phyloP scores from a whole-genome alignment of 2,329 filamentous ascomycete species.

The Basipetospora sp. region DNA sequence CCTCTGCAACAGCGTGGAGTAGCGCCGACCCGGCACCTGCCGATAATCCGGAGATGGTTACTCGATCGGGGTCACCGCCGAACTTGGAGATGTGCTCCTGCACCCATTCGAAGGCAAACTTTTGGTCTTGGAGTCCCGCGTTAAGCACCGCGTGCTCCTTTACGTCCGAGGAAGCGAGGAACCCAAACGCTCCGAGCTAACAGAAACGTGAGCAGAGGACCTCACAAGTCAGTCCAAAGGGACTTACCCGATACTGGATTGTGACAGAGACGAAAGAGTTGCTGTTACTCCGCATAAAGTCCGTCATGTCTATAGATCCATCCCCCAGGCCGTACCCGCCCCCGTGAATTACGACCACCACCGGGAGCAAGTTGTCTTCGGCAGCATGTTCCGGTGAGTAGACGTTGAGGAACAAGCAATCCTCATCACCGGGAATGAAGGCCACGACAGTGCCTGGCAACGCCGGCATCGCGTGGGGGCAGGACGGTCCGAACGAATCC shows the following conservation, averaged over 20 bases:
- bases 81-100: conserved; percentile 35
- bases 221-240: too few species aligned
- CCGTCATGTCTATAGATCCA: conserved; percentile 10
- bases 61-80: conserved; percentile 35
- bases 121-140: conserved; percentile 35
- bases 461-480: conserved; percentile 15
- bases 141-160: conserved; percentile 25
- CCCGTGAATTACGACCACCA: conserved; percentile 31
- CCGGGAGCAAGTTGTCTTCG: conserved; percentile 17
- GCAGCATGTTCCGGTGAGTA: conserved; percentile 25
- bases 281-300: conserved; percentile 14
- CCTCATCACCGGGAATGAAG: conserved; percentile 20
- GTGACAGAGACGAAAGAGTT: conserved; percentile 23
- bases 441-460: conserved; percentile 5
- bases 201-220: too few species aligned
- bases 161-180: conserved; percentile 28
- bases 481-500: conserved; percentile 15
- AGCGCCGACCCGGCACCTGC: conserved; percentile 37
- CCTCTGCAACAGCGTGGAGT: conserved; percentile 31
- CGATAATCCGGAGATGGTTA: conserved; percentile 38
- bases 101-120: conserved; percentile 37
- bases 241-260: conserved; percentile 19
- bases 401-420: conserved; percentile 32
- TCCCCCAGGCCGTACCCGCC: conserved; percentile 8
- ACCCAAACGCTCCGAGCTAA: conserved; percentile 27